Base-by-base conservation (phyloP, 345 rosid species). In the Gossypium turneri region DNA sequence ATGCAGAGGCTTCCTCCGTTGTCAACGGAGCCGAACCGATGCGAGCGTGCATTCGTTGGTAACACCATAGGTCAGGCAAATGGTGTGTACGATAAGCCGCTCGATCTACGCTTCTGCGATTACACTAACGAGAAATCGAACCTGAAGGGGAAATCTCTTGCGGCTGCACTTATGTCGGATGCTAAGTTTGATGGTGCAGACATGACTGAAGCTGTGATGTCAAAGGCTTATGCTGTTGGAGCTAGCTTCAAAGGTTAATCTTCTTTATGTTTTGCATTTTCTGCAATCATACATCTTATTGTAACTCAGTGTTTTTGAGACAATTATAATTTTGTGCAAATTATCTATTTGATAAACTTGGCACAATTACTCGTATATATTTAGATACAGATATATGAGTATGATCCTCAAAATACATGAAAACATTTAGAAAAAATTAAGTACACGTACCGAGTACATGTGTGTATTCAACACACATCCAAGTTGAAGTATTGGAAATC, bases 121-220 rank as follows among this genome's bases (percentile, higher is more conserved):
- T 94, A 87, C 77, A 82, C 95, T 27, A 92, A 94, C 68, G 97
- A 94, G 19, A 89, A 90, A 77, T 85, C 92, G 57, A 91, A 91
- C 66, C 89, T 94, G 19, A 94, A 94, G 78, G 98, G 98, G 57
- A 91, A 94, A 85, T 85, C 98, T 69, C 97, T 94, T 57, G 84
- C 98, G 0, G 98, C 98, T 3, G 98, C 97, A 4, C 94, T 94
- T 44, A 92, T 94, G 98, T 86, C 97, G 1, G 95, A 78, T 16
- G 97, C 98, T 78, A 94, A 94, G 85, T 94, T 94, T 70, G 98
- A 94, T 82, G 98, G 97, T 67, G 98, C 98, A 2, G 97, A 94
- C 76, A 94, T 92, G 98, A 34, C 97, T 11, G 98, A 92, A 81
- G 98, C 90, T 10, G 92, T 94, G n/a, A 94, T 94, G 97, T 94